A percentile compares a stretch with the other conserved stretches of the same genome.
These are phyloP conservation scores for Effrenium voratum DNA, from an alignment of 73 alveolate species.

Conservation along the genomic window DNA sequence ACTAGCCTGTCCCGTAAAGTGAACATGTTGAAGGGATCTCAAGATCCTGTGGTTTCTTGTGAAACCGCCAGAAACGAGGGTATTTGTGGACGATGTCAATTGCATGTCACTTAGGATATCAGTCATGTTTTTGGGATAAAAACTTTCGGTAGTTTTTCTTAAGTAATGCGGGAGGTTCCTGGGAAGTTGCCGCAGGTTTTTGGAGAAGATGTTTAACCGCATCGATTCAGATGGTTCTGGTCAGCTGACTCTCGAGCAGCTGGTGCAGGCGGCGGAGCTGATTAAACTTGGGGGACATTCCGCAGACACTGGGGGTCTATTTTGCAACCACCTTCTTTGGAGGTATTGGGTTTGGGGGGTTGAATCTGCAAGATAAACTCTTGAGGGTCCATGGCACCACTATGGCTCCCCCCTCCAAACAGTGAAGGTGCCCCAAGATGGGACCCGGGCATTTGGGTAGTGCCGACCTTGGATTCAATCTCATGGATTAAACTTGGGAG, in stretches of 20 bases:
- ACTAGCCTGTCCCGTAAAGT: no score
- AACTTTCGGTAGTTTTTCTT: no score
- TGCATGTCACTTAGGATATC: no score
- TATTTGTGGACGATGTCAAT: no score
- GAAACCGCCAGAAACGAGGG: no score
- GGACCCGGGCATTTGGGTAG: background rate
- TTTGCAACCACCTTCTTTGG: background rate
- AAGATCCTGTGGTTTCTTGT: no score
- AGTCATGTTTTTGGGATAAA: no score
- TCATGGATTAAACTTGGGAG: no score
- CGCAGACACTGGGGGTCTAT: background rate
- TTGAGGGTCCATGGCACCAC: no score
- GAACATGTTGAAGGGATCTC: no score
- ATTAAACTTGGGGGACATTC: background rate
- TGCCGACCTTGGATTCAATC: no score
- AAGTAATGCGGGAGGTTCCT: background rate
- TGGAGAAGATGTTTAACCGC: conserved; percentile 25
- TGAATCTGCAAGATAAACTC: background rate
- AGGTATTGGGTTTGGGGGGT: no score
- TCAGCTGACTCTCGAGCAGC: conserved; percentile 52
- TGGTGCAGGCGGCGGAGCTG: background rate
- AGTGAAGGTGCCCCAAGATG: background rate
- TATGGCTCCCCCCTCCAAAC: background rate
- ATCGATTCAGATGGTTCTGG: conserved; percentile 23
- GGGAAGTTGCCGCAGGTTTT: conserved; percentile 3